Evolutionary conservation across 2,329 filamentous ascomycete species (phyloP).

Genomic region (Diaporthe australafricana): DNA sequence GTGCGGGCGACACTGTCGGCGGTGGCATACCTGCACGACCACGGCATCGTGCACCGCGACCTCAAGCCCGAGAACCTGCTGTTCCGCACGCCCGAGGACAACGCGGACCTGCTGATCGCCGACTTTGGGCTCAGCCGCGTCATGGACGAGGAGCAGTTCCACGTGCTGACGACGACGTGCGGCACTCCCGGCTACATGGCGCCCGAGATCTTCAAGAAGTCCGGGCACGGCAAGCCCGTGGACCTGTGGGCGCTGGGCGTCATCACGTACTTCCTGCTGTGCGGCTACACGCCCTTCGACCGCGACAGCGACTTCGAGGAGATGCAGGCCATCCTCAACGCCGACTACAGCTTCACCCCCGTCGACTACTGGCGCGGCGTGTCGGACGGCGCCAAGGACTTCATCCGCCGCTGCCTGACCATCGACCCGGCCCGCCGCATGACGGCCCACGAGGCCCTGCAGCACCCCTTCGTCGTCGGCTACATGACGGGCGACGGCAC

Average conservation of each 20-base stretch:
- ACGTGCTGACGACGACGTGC: slow-evolving; percentile 96
- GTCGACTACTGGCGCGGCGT: slow-evolving; percentile 97
- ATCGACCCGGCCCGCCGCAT: slow-evolving; percentile 89
- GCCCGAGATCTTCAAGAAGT: slow-evolving; percentile 99
- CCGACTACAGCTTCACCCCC: slow-evolving; percentile 95
- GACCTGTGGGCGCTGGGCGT: slow-evolving; percentile 99
- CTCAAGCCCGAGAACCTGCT: slow-evolving; percentile 97
- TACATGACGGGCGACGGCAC: slow-evolving; percentile 55
- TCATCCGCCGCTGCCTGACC: slow-evolving; percentile 91
- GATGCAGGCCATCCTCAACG: slow-evolving; percentile 98
- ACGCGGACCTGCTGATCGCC: slow-evolving; percentile 94
- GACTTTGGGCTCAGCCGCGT: slow-evolving; percentile 96
- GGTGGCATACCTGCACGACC: slow-evolving; percentile 98
- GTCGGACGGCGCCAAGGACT: slow-evolving; percentile 85
- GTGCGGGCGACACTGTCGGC: slow-evolving; percentile 95
- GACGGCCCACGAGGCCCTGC: slow-evolving; percentile 84
- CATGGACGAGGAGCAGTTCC: slow-evolving; percentile 99
- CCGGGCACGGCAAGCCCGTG: slow-evolving; percentile 96
- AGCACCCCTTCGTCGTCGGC: slow-evolving; percentile 73
- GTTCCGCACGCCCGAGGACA: slow-evolving; percentile 97
- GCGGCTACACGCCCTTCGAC: slow-evolving; percentile 98
- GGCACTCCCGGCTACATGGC: slow-evolving; percentile 99
- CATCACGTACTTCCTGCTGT: slow-evolving; percentile 98
- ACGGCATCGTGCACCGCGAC: slow-evolving; percentile 98
- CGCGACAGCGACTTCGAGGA: slow-evolving; percentile 97